A percentile compares a stretch with the other conserved stretches of the same genome.
phyloP scores from a whole-genome alignment of 2,329 filamentous ascomycete species.

The Epichloe coenophiala region DNA sequence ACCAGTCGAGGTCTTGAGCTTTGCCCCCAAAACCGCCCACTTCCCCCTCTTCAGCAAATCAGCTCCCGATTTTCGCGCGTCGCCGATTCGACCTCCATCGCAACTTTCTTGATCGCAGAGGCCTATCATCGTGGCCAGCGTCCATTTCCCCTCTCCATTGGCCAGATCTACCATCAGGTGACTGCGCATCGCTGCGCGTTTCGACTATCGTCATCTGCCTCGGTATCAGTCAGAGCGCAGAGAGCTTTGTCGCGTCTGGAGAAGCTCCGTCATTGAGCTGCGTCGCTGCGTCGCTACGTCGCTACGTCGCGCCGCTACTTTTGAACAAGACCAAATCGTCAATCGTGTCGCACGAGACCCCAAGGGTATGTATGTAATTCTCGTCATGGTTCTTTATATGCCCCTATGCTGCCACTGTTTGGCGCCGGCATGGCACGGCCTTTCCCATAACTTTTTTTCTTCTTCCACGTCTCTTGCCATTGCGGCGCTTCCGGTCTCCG shows the following conservation, averaged over 20 bases:
- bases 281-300: slow-evolving; percentile 7
- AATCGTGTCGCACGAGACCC: slow-evolving; percentile 2
- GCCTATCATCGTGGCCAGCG: slow-evolving; percentile 39
- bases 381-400: neutral
- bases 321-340: neutral
- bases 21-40: slow-evolving; percentile 9
- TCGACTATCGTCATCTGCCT: slow-evolving; percentile 10
- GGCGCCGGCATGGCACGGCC: neutral
- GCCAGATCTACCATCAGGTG: slow-evolving; percentile 36
- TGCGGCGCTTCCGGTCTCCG: neutral
- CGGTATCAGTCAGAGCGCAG: slow-evolving; percentile 12
- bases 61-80: slow-evolving; percentile 27
- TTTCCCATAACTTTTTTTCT: neutral
- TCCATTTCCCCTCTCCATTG: slow-evolving; percentile 32
- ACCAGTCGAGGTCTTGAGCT: slow-evolving; percentile 1
- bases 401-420: neutral
- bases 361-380: slow-evolving; percentile 1
- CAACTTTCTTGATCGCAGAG: slow-evolving; percentile 26
- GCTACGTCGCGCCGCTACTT: slow-evolving; percentile 6
- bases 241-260: slow-evolving; percentile 8
- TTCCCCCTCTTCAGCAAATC: slow-evolving; percentile 31
- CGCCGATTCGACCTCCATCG: slow-evolving; percentile 19
- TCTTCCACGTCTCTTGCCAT: neutral
- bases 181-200: slow-evolving; percentile 19
- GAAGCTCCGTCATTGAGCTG: slow-evolving; percentile 6